Conservation (phyloP, 805 yeast genomes). For the Lipomyces sp. region DNA sequence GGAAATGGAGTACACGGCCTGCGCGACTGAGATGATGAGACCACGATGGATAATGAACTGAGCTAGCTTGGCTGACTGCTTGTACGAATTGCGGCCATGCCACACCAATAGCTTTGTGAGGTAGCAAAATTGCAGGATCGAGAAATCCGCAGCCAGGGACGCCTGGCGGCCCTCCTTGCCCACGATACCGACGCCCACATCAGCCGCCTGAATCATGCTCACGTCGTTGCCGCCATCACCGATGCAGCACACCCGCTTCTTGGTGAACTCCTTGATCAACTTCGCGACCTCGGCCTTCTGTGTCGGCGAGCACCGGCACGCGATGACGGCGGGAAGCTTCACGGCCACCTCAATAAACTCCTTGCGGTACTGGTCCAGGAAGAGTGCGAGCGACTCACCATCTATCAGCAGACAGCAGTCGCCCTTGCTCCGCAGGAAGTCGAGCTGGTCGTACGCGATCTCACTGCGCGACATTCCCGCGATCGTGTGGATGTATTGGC, state of each 20-base stretch:
- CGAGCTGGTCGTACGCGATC: slow-evolving; percentile 73
- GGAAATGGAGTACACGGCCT: slow-evolving; percentile 84
- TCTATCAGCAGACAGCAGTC: slow-evolving; percentile 82
- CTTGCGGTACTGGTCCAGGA: slow-evolving; percentile 56
- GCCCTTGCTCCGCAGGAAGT: slow-evolving; percentile 59
- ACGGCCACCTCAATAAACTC: slow-evolving; percentile 80
- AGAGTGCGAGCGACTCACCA: slow-evolving; percentile 82
- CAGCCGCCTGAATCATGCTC: slow-evolving; percentile 97
- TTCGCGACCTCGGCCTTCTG: slow-evolving; percentile 95
- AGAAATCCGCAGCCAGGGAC: slow-evolving; percentile 93
- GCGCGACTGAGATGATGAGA: slow-evolving; percentile 86
- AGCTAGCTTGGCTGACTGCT: slow-evolving; percentile 89
- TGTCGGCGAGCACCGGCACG: slow-evolving; percentile 98
- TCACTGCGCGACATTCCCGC: slow-evolving; percentile 58
- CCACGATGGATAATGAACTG: slow-evolving; percentile 98
- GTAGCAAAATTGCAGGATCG: slow-evolving; percentile 87
- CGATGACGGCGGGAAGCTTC: slow-evolving; percentile 87
- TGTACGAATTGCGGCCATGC: slow-evolving; percentile 98
- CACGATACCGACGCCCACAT: slow-evolving; percentile 97
- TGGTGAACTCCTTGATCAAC: slow-evolving; percentile 71
- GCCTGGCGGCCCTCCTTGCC: slow-evolving; percentile 99
- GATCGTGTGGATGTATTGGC: slow-evolving; percentile 86
- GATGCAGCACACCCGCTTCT: slow-evolving; percentile 91
- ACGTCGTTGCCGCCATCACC: slow-evolving; percentile 99
- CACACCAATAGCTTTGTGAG: slow-evolving; percentile 81